Base-by-base conservation (phyloP, 2,329 filamentous ascomycete species). In the Trichoderma sp. region DNA sequence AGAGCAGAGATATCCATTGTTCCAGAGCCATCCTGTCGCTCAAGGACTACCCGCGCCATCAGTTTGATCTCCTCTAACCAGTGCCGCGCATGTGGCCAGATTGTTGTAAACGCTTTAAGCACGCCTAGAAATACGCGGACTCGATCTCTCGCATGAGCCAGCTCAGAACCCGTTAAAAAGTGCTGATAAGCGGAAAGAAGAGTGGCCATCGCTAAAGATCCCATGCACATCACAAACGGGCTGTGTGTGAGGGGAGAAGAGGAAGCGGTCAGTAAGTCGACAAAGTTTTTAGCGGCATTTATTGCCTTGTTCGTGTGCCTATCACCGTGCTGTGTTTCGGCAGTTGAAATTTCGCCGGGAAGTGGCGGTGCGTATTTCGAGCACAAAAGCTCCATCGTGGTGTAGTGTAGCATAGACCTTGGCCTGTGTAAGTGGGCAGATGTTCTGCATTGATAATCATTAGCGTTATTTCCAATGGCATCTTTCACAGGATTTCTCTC, bases 191-290 rank as follows among this genome's bases (percentile, higher is more conserved):
- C 71, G 10, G 72, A 73, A 8, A 73, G 21, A 35, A 72, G 70
- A 7, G 72, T 72, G 29, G 68, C 71, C 33, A 65, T 69, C 6
- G 71, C 71, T 52, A 73, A 64, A 8, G 71, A 71, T 2, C 72
- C 71, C 70, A 72, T 73, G 58, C 72, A 72, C 70, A 73, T 72
- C 6, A 73, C 63, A 33, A 72, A 72, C 0, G 72, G 72, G 35
- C 61, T 72, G n/a, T 73, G 72, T 11, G 56, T 61, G 4, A 63
- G 68, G 0, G 70, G 68, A 7, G 63, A 60, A 5, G 72, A 56
- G 13, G 72, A 67, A 29, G 70, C 64, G 2, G 72, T 55, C 11
- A 73, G 62, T n/a, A 72, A 29, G n/a, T 73, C 70, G 31, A 72
- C 57, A 40, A 70, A 71, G 1, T 58, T 64, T 21, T 64, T 71